A percentile compares a stretch with the other conserved stretches of the same genome.
These are phyloP conservation scores for Epichloe scottii DNA, from an alignment of 2,329 filamentous ascomycete genomes.

Conservation along the genomic window DNA sequence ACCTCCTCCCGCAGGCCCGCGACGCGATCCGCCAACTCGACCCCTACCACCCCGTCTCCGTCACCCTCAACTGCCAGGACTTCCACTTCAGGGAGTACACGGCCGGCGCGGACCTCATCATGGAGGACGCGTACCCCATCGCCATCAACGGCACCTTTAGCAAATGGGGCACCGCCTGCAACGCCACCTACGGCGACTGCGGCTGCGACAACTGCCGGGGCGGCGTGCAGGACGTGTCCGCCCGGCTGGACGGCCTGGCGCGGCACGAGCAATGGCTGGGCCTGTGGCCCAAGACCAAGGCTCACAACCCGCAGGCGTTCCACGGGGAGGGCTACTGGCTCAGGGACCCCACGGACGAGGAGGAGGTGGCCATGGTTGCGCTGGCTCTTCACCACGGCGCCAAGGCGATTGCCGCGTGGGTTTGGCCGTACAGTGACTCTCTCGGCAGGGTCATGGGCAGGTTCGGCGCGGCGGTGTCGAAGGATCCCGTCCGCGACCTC, in stretches of 20 bases:
- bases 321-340: slow-evolving; percentile 34
- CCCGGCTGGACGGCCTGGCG: slow-evolving; percentile 26
- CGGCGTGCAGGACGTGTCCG: slow-evolving; percentile 36
- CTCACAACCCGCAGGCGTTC: slow-evolving; percentile 35
- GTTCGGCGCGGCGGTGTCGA: slow-evolving; percentile 26
- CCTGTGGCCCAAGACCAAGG: slow-evolving; percentile 29
- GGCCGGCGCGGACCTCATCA: slow-evolving; percentile 42
- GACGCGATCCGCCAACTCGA: slow-evolving; percentile 36
- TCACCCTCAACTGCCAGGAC: slow-evolving; percentile 49
- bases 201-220: slow-evolving; percentile 50
- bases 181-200: slow-evolving; percentile 47
- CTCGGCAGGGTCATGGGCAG: slow-evolving; percentile 26
- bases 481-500: slow-evolving; percentile 24
- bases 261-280: slow-evolving; percentile 29
- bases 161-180: slow-evolving; percentile 43
- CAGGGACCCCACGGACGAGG: slow-evolving; percentile 30
- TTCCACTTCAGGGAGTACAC: slow-evolving; percentile 46
- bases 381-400: slow-evolving; percentile 34
- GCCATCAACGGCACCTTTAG: slow-evolving; percentile 42
- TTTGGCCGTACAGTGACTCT: slow-evolving; percentile 27
- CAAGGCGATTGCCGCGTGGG: slow-evolving; percentile 31
- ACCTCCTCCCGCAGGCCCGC: slow-evolving; percentile 29
- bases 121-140: slow-evolving; percentile 48
- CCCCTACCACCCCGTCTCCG: slow-evolving; percentile 47
- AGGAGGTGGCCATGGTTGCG: slow-evolving; percentile 31